phyloP scores from a whole-genome alignment of 495 filamentous ascomycete genomes.

The Neurospora sp. region DNA sequence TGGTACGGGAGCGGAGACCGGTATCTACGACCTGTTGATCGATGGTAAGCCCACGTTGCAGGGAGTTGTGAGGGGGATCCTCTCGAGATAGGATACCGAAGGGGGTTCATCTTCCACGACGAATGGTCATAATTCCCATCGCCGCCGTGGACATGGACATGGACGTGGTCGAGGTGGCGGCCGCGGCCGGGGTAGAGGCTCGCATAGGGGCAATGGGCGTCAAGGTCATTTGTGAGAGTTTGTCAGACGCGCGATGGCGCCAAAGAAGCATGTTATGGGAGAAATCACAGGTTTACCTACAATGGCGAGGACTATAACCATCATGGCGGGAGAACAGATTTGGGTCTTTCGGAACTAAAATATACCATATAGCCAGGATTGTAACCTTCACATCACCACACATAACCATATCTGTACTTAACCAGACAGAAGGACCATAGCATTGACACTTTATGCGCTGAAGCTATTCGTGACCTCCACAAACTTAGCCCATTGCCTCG shows the following conservation, averaged over 20 bases:
- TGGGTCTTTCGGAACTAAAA: background rate
- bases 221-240: background rate
- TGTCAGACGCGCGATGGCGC: background rate
- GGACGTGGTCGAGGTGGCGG: background rate
- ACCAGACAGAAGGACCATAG: background rate
- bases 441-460: background rate
- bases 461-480: conserved; percentile 45
- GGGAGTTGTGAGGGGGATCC: conserved; percentile 32
- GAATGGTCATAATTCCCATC: background rate
- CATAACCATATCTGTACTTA: background rate
- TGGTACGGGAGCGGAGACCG: conserved; percentile 34
- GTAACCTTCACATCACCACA: background rate
- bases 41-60: conserved; percentile 32
- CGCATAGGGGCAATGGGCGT: background rate
- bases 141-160: background rate
- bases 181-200: background rate
- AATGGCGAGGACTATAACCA: background rate
- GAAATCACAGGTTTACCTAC: background rate
- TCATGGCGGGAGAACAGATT: background rate
- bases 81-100: conserved; percentile 29
- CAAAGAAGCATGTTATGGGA: background rate
- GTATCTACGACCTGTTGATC: conserved; percentile 39
- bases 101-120: background rate
- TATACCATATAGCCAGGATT: background rate
- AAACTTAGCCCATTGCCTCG: conserved; percentile 61